Conservation (phyloP, 73 alveolate species). For the Paramecium sonneborni region DNA sequence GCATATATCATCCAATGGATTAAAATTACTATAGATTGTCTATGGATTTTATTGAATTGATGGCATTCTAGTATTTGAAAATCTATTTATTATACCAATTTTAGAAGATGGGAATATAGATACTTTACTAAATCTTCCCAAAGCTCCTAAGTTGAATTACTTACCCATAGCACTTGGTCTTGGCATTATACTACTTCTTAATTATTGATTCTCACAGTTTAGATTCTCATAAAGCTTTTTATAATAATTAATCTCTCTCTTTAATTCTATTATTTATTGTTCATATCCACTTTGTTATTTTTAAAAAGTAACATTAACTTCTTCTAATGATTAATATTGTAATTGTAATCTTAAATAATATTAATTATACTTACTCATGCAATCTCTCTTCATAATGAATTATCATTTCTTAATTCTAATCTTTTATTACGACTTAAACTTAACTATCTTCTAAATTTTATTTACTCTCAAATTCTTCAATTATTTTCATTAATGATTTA, state of each 20-base stretch:
- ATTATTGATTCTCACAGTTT: background rate
- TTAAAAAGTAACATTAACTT: background rate
- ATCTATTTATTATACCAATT: background rate
- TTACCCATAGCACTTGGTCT: background rate
- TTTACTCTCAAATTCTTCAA: background rate
- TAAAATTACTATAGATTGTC: background rate
- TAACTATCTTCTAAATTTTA: background rate
- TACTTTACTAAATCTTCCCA: background rate
- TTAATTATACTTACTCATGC: background rate
- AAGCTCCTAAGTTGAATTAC: background rate
- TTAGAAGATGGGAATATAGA: background rate
- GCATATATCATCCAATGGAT: background rate
- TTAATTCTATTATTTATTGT: background rate
- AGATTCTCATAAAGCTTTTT: background rate
- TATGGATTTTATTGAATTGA: background rate
- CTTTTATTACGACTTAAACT: background rate
- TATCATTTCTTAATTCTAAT: background rate
- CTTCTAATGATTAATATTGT: background rate
- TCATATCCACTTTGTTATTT: background rate
- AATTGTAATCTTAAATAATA: background rate
- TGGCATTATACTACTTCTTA: constrained; percentile 23
- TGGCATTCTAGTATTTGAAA: background rate
- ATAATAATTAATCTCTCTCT: constrained; percentile 9
- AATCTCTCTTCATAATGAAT: background rate
- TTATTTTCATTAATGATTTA: background rate